These are phyloP conservation scores for Capillidium rhysosporum DNA, from an alignment of 371 early-diverging fungal species.

Conservation along the genomic window DNA sequence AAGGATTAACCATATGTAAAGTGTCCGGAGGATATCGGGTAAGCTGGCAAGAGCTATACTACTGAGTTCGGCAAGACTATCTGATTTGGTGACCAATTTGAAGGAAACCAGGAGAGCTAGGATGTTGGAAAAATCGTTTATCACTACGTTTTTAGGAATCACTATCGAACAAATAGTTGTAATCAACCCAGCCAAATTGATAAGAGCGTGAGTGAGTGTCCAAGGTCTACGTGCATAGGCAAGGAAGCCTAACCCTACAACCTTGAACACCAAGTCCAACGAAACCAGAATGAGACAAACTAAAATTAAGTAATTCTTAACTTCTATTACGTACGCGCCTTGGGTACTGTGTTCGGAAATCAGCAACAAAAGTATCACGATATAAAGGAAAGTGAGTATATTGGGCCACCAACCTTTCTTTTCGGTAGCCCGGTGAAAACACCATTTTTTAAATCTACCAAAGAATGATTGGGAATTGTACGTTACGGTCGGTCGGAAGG, in stretches of 20 bases:
- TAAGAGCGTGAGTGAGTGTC: slow-evolving; percentile 7
- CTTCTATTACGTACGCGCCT: slow-evolving; percentile 11
- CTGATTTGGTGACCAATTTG: background rate
- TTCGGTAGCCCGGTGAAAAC: slow-evolving; percentile 22
- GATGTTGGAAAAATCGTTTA: slow-evolving; percentile 15
- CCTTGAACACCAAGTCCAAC: background rate
- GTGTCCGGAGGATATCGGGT: background rate
- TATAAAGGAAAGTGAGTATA: slow-evolving; percentile 23
- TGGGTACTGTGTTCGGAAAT: slow-evolving; percentile 21
- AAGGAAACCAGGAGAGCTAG: background rate
- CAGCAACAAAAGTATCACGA: slow-evolving; percentile 26
- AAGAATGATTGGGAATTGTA: slow-evolving; percentile 6
- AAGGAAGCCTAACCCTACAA: background rate
- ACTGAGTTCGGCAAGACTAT: background rate
- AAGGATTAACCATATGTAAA: slow-evolving; percentile 41
- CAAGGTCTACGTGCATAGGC: slow-evolving; percentile 18
- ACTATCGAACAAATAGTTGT: slow-evolving; percentile 13
- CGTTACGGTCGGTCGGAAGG: slow-evolving; percentile 22
- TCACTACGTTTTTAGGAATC: slow-evolving; percentile 25
- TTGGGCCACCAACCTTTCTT: slow-evolving; percentile 21
- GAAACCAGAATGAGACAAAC: slow-evolving; percentile 3
- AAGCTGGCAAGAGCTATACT: background rate
- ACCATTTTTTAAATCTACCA: slow-evolving; percentile 13
- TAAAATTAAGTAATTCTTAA: slow-evolving; percentile 9
- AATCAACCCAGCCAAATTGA: background rate